Evolutionary conservation across 169 alveolate genomes (phyloP), one percentile per base, ranked within the genome.

Genomic region (Babesia ovata): DNA sequence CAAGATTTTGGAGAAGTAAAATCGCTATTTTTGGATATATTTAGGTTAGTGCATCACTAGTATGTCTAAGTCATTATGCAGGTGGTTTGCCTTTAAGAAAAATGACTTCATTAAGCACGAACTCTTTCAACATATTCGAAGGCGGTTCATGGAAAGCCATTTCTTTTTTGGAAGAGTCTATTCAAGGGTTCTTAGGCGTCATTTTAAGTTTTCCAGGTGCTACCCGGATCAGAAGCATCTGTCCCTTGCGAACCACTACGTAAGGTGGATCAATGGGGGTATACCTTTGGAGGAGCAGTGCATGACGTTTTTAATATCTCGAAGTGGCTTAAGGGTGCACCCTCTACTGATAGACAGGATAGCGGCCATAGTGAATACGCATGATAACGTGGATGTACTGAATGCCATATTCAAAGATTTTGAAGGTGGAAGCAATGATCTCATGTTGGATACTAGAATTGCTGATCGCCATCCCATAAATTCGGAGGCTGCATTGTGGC

Each of bases 101-200:
- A 53, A 71, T 14, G 84, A 63, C n/a, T 52, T 81, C 45, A 21
- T 74, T 13, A 10, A 21, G 11, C 66, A 66, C 33, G 71, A 44
- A 17, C 70, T 62, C 12, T 81, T 81, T 49, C 74, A 7, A 0
- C 33, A 63, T 9, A 61, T 81, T 2, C 66, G 88, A n/a, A 3
- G 16, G 10, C 57, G 19, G 28, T 67, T 63, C 49, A 54, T n/a
- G 33, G 16, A 50, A 24, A 81, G 63, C 46, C 61, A 58, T 16
- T 22, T 58, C 63, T 61, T 81, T 26, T 81, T 81, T 62, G 88
- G 88, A 6, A 45, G 84, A 33, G 84, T 73, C 14, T 73, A 74
- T n/a, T 81, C 88, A 12, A 14, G 84, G 56, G 33, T 49, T 24
- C 79, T 81, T 16, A 14, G 60, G 14, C 33, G 52, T 17, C 44